A percentile compares a stretch with the other conserved stretches of the same genome.
These are phyloP conservation scores for Aspergillus ellipticus DNA, from an alignment of 495 filamentous ascomycete species.

Conservation along the genomic window DNA sequence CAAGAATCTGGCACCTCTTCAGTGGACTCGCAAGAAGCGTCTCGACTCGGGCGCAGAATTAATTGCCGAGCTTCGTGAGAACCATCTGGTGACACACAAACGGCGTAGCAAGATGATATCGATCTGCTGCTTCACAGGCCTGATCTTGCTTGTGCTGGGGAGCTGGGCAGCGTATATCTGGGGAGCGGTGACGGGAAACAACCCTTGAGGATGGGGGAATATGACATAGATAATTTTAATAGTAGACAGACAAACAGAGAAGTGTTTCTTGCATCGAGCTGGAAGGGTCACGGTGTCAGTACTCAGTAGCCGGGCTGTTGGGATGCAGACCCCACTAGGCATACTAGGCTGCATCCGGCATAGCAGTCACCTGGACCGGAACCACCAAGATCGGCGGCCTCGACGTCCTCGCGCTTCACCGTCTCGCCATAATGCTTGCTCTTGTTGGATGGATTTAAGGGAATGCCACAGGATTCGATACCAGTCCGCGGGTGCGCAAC, in stretches of 20 bases:
- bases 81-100: slow-evolving; percentile 21
- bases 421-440: background rate
- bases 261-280: background rate
- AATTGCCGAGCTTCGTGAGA: slow-evolving; percentile 26
- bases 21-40: slow-evolving; percentile 42
- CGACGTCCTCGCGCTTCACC: background rate
- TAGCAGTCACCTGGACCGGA: background rate
- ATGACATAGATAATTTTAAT: background rate
- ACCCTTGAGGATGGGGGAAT: slow-evolving; percentile 12
- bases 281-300: background rate
- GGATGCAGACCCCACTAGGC: background rate
- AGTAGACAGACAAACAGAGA: background rate
- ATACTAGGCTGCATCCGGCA: background rate
- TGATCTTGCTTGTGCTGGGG: slow-evolving; percentile 29
- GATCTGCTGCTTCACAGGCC: slow-evolving; percentile 24
- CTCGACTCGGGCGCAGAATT: slow-evolving; percentile 25
- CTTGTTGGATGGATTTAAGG: background rate
- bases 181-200: slow-evolving; percentile 38
- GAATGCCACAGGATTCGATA: background rate
- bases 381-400: background rate
- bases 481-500: background rate
- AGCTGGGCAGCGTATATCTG: slow-evolving; percentile 44
- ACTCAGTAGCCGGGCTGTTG: background rate
- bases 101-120: slow-evolving; percentile 25
- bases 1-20: slow-evolving; percentile 28